Evolutionary conservation across 495 filamentous ascomycete genomes (phyloP).

Genomic region (Neurospora discreta): DNA sequence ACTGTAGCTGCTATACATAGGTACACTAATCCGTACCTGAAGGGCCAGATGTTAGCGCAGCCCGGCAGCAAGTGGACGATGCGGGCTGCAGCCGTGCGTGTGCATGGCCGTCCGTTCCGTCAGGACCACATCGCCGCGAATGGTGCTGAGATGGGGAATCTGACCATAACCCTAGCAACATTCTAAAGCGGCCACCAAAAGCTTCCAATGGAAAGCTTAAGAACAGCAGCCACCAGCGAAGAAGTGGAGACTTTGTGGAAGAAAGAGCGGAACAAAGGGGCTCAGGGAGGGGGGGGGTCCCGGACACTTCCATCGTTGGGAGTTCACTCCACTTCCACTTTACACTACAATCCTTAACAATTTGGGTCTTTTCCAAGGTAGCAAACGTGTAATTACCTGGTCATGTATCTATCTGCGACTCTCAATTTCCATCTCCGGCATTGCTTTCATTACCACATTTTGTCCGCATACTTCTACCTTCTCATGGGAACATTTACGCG

Average conservation of each 20-base stretch:
- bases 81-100: not conserved
- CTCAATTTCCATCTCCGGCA: not conserved
- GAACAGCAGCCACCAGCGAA: not conserved
- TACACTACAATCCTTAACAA: not conserved
- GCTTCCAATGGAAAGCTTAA: not conserved
- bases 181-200: not conserved
- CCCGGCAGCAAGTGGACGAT: not conserved
- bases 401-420: not conserved
- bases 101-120: not conserved
- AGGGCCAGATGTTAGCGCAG: not conserved
- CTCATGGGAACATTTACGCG: not conserved
- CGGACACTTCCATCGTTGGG: not conserved
- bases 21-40: not conserved
- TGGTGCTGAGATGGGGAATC: not conserved
- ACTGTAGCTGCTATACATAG: not conserved
- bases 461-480: not conserved
- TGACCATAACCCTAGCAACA: not conserved
- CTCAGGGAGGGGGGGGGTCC: not conserved
- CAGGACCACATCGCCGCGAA: not conserved
- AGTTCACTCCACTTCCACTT: not conserved
- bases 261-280: not conserved
- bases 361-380: not conserved
- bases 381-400: not conserved
- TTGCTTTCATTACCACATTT: not conserved
- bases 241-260: not conserved